phyloP scores from a whole-genome alignment of 257 asterid species.

The Nicotiana tomentosiformis region DNA sequence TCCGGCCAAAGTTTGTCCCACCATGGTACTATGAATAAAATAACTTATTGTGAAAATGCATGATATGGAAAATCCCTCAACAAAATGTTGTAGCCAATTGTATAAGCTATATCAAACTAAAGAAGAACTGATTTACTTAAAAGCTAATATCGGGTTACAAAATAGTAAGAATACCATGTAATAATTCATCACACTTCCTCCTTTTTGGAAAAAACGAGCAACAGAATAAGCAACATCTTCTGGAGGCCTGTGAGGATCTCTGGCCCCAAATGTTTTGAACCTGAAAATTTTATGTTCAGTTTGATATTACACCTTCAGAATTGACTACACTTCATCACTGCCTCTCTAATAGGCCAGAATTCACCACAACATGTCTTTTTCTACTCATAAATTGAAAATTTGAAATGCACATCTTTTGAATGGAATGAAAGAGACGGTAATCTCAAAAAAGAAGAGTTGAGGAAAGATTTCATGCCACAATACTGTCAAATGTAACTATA shows the following conservation, averaged over 20 bases:
- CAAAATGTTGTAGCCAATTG: neutral
- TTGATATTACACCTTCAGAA: neutral
- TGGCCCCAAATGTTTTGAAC: slow-evolving; percentile 86
- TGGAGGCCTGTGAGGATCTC: slow-evolving; percentile 86
- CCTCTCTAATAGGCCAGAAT: neutral
- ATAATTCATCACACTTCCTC: slow-evolving; percentile 90
- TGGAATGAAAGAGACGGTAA: neutral
- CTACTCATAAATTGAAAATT: too few species aligned
- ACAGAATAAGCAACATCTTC: slow-evolving; percentile 92
- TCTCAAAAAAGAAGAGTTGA: neutral
- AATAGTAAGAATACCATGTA: slow-evolving; percentile 57
- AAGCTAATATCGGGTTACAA: neutral
- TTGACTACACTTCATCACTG: neutral
- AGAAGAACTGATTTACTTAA: neutral
- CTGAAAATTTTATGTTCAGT: slow-evolving; percentile 23
- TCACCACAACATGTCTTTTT: neutral
- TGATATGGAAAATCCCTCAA: neutral
- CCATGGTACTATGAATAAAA: slow-evolving; percentile 68
- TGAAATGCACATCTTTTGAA: neutral
- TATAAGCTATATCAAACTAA: neutral
- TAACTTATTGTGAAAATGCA: neutral
- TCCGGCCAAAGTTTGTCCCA: slow-evolving; percentile 96
- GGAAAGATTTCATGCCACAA: neutral
- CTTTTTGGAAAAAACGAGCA: slow-evolving; percentile 91
- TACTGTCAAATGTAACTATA: neutral